Evolutionary conservation across 768 basidiomycete genomes (phyloP).

Genomic region (Antrodiella citrinella): DNA sequence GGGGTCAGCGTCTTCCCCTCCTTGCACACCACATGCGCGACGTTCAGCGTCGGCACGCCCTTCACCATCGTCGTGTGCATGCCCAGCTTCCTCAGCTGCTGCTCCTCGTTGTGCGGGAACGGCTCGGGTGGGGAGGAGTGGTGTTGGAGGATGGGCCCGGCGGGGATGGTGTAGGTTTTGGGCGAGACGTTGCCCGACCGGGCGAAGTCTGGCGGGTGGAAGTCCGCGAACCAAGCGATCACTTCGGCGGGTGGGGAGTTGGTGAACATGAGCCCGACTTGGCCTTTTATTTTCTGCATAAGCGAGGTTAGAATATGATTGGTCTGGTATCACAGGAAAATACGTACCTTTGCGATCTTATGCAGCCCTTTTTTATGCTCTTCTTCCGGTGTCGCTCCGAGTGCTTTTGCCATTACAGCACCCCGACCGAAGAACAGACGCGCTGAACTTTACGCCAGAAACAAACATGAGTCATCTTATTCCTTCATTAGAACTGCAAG

Average conservation of each 20-base stretch:
- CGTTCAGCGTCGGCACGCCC: conserved; percentile 80
- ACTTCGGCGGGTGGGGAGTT: conserved; percentile 87
- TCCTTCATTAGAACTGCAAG: neutral
- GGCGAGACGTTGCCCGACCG: conserved; percentile 77
- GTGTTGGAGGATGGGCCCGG: conserved; percentile 77
- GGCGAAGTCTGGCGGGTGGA: conserved; percentile 85
- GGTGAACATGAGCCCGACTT: conserved; percentile 91
- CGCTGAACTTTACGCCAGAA: conserved; percentile 63
- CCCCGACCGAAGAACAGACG: conserved; percentile 84
- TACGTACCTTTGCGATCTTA: conserved; percentile 67
- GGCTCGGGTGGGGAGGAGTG: conserved; percentile 78
- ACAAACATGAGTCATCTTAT: no score
- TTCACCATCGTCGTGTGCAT: conserved; percentile 75
- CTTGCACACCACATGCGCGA: conserved; percentile 78
- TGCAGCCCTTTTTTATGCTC: conserved; percentile 76
- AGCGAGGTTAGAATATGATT: conserved; percentile 1
- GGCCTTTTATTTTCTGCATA: conserved; percentile 83
- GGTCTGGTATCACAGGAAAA: no score
- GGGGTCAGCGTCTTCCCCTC: conserved; percentile 70
- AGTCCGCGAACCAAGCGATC: conserved; percentile 89
- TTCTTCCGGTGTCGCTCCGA: conserved; percentile 80
- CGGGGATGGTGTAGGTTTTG: conserved; percentile 67
- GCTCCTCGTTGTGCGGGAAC: conserved; percentile 96
- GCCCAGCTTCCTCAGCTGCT: conserved; percentile 89
- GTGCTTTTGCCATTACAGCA: conserved; percentile 92